phyloP scores from a whole-genome alignment of 179 eudicot species.

The Silene vulgaris region DNA sequence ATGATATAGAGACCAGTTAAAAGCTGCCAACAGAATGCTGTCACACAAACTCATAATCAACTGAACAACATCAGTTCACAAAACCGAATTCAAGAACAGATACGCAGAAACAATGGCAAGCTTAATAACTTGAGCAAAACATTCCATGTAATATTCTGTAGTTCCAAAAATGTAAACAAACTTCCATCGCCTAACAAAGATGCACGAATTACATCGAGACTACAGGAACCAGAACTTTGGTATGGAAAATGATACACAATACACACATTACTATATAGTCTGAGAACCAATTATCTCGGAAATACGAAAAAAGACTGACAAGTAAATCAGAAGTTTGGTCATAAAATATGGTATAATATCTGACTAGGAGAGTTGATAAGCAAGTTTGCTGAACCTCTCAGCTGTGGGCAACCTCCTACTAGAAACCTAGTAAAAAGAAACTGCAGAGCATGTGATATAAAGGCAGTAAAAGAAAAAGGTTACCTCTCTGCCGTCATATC shows the following conservation, averaged over 20 bases:
- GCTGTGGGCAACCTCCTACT: conserved; percentile 7
- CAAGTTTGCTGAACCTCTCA: not conserved
- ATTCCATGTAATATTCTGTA: not conserved
- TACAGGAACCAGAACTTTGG: conserved; percentile 6
- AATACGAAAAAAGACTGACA: not conserved
- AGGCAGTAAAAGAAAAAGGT: conserved; percentile 11
- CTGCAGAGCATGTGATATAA: not conserved
- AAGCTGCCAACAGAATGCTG: not conserved
- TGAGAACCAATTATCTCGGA: not conserved
- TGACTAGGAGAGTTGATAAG: not conserved
- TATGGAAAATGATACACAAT: not conserved
- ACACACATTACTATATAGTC: not conserved
- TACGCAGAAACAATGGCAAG: not conserved
- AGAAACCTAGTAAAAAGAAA: not conserved
- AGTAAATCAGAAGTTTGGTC: not conserved
- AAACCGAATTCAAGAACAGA: conserved; percentile 13
- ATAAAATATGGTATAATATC: not conserved
- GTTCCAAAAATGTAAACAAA: not conserved
- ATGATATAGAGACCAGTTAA: not conserved
- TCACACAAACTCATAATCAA: not conserved
- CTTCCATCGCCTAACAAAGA: not conserved
- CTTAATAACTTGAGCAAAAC: not conserved
- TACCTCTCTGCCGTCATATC: conserved; percentile 29
- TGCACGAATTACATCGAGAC: conserved; percentile 13
- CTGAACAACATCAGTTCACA: not conserved